Evolutionary conservation across 441 rosid genomes (phyloP).

Genomic region (Syzygium malaccense): DNA sequence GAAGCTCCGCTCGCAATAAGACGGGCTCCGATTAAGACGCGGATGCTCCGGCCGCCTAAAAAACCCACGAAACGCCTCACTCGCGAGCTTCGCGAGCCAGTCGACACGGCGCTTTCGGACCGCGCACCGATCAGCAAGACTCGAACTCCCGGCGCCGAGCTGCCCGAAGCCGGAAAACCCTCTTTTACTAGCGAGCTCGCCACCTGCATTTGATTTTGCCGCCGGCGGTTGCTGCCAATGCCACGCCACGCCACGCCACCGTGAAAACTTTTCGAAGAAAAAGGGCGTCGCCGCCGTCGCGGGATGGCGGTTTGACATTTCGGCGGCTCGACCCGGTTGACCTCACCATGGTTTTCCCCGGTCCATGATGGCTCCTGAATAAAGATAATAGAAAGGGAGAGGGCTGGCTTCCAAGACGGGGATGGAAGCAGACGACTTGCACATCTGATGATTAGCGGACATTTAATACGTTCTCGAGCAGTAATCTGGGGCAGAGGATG

Average conservation of each 20-base stretch:
- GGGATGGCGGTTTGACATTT: background rate
- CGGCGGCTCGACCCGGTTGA: background rate
- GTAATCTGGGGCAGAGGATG: constrained; percentile 12
- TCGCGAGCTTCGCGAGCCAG: background rate
- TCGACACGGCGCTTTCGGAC: background rate
- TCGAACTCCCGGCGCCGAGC: no score
- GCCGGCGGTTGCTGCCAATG: no score
- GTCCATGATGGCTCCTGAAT: background rate
- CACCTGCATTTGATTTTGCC: no score
- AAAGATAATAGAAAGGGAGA: background rate
- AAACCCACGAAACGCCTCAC: background rate
- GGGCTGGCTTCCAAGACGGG: background rate
- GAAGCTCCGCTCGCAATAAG: background rate
- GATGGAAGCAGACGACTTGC: background rate
- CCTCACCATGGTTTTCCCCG: background rate
- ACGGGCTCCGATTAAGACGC: background rate
- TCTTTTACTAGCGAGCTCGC: background rate
- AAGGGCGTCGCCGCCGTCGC: background rate
- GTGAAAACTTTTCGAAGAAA: background rate
- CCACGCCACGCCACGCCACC: no score
- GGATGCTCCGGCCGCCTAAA: background rate
- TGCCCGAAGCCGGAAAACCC: no score
- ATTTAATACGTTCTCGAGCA: background rate
- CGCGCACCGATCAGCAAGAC: no score
- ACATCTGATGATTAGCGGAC: constrained; percentile 42